Evolutionary conservation across 495 filamentous ascomycete genomes (phyloP).

Genomic region (Lophiostoma macrostomum): DNA sequence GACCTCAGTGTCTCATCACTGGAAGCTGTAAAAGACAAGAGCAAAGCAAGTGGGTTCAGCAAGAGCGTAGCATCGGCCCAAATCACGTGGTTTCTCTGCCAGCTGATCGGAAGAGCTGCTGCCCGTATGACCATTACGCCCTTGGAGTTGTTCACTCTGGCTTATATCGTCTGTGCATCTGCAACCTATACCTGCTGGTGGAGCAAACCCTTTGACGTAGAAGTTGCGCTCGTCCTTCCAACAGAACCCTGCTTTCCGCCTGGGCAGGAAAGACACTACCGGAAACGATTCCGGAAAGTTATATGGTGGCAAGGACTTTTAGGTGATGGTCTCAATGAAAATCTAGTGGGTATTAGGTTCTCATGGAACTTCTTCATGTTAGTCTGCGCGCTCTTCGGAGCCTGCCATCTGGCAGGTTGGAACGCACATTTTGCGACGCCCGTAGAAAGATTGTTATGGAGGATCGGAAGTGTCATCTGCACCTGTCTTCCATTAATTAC

Average conservation of each 20-base stretch:
- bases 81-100: slow-evolving; percentile 11
- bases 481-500: background rate
- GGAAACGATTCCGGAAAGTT: background rate
- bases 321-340: background rate
- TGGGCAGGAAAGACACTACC: background rate
- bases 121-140: slow-evolving; percentile 5
- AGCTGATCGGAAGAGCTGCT: slow-evolving; percentile 7
- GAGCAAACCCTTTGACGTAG: slow-evolving; percentile 10
- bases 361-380: background rate
- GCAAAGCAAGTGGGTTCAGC: slow-evolving; percentile 12
- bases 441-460: slow-evolving; percentile 5
- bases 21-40: slow-evolving; percentile 8
- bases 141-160: slow-evolving; percentile 20
- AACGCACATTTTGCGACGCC: slow-evolving; percentile 7
- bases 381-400: slow-evolving; percentile 1
- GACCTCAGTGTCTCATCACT: background rate
- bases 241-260: background rate
- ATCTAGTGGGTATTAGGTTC: too few species aligned
- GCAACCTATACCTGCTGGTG: slow-evolving; percentile 8
- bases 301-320: background rate
- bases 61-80: background rate
- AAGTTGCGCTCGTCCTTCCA: background rate
- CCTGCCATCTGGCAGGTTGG: slow-evolving; percentile 6
- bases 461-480: background rate
- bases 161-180: slow-evolving; percentile 9